These are phyloP conservation scores for Phytopythium mirpurense DNA, from an alignment of 352 stramenopile genomes.

Conservation along the genomic window DNA sequence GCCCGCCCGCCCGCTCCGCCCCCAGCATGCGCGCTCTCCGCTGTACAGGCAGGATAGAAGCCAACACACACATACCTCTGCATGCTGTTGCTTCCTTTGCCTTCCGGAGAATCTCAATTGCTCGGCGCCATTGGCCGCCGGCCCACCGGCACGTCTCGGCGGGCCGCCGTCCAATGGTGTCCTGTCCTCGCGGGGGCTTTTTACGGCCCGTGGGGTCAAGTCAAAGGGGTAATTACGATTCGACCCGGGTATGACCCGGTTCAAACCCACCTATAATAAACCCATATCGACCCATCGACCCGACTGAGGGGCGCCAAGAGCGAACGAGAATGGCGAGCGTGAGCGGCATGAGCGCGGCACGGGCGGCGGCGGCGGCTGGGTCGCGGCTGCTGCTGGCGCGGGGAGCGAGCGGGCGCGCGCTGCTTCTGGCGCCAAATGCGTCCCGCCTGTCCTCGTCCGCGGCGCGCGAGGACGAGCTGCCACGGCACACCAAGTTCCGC, in stretches of 20 bases:
- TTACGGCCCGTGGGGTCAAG: background rate
- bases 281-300: no score
- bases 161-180: slow-evolving; percentile 15
- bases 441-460: background rate
- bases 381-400: slow-evolving; percentile 10
- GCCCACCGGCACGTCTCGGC: background rate
- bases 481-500: slow-evolving; percentile 81
- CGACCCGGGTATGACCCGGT: no score
- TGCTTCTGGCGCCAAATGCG: background rate
- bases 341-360: no score
- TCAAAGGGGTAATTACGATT: no score
- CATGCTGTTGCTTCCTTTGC: slow-evolving; percentile 49
- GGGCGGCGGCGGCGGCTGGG: background rate
- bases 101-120: slow-evolving; percentile 64
- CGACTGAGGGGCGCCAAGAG: no score
- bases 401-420: background rate
- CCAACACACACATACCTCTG: slow-evolving; percentile 45
- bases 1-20: no score
- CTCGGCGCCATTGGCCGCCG: background rate
- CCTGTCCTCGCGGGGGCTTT: background rate
- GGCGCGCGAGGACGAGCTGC: slow-evolving; percentile 21
- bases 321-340: no score
- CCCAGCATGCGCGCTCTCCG: no score
- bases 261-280: no score
- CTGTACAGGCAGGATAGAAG: no score